Evolutionary conservation across 345 rosid genomes (phyloP), one percentile per base, ranked within the genome.

Genomic region (Geranium brycei): DNA sequence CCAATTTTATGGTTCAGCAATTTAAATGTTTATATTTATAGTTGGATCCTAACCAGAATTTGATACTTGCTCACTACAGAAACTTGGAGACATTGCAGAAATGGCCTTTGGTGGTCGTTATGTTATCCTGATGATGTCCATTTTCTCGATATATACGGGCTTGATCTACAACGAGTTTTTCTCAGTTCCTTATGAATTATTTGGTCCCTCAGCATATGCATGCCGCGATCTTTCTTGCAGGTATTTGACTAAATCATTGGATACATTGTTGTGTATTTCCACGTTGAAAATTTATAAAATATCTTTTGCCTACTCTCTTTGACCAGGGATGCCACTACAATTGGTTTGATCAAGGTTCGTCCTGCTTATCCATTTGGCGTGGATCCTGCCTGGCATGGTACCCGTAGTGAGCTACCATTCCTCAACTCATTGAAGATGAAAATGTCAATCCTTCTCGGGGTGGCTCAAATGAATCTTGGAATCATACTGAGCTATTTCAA

Each of bases 51-150:
- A 35, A 35, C 41, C 3, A 35, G 4, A 35, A 35, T 35, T 0
- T 35, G 41, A 35, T 35, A 35, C 41, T 35, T 35, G 41, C 41
- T 35, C 10, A 69, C 68, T 64, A 65, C 89, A 88, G 99, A 88
- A 93, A 73, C 96, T 90, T 14, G 99, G 91, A 69, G 97, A 91
- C 81, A 91, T 93, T 64, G 85, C 86, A 60, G 99, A 90, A 69
- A 90, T 93, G 99, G 78, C 91, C 51, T 93, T 93, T 75, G 99
- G 97, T 66, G 97, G 99, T 40, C 99, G 97, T 70, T 93, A 93
- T 63, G 96, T 88, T 71, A 87, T 93, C 61, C 0, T 93, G 80
- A 75, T 93, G 95, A 93, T 93, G 99, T 66, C 99, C 58, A 71
- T 90, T 66, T 91, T 93, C 79, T 93, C 99, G 58, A 88, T 93